Evolutionary conservation across 2,329 filamentous ascomycete genomes (phyloP).

Genomic region (Helicocarpus griseus): DNA sequence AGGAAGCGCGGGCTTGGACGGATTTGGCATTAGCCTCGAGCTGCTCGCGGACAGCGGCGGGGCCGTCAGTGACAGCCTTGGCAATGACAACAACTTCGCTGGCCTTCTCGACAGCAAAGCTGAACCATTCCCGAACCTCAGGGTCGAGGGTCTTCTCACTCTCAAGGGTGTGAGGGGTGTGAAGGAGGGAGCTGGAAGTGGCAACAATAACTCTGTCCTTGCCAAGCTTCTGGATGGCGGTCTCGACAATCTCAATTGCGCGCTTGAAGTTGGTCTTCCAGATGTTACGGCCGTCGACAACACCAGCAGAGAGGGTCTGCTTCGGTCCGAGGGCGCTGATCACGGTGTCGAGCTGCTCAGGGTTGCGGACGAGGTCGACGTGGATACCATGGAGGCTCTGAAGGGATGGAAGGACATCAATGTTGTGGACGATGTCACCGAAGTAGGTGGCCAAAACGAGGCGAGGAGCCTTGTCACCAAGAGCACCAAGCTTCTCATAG

Average conservation of each 20-base stretch:
- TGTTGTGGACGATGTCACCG: slow-evolving; percentile 98
- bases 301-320: slow-evolving; percentile 86
- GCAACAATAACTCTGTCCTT: slow-evolving; percentile 96
- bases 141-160: slow-evolving; percentile 97
- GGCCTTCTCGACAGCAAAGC: slow-evolving; percentile 92
- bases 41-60: slow-evolving; percentile 72
- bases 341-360: slow-evolving; percentile 89
- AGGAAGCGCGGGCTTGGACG: slow-evolving; percentile 79
- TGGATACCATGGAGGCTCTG: slow-evolving; percentile 73
- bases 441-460: slow-evolving; percentile 95
- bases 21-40: slow-evolving; percentile 97
- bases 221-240: slow-evolving; percentile 87
- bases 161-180: slow-evolving; percentile 94
- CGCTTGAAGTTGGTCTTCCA: slow-evolving; percentile 99
- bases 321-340: slow-evolving; percentile 72
- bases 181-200: slow-evolving; percentile 93
- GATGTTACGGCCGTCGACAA: slow-evolving; percentile 98
- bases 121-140: slow-evolving; percentile 97
- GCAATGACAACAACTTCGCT: slow-evolving; percentile 83
- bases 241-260: slow-evolving; percentile 83
- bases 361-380: slow-evolving; percentile 94
- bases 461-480: slow-evolving; percentile 74
- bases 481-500: slow-evolving; percentile 70
- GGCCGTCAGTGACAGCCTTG: slow-evolving; percentile 92
- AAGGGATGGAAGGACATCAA: slow-evolving; percentile 71